Evolutionary conservation across 2,329 filamentous ascomycete species (phyloP).

Genomic region (Colletotrichum sp.): DNA sequence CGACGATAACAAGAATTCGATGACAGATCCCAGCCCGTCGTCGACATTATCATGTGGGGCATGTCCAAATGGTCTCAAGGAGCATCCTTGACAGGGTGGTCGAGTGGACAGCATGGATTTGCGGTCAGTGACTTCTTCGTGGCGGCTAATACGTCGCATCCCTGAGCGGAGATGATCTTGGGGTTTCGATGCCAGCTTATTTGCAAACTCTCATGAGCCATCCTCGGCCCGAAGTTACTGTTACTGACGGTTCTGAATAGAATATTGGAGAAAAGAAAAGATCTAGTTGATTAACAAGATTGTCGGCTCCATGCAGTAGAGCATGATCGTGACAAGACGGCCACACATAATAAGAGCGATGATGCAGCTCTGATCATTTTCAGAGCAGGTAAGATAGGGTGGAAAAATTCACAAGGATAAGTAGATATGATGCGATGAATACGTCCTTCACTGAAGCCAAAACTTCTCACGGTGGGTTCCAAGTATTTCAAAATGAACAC

Average conservation of each 20-base stretch:
- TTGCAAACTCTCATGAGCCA: background rate
- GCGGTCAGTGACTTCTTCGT: background rate
- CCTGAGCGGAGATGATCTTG: background rate
- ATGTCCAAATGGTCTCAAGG: background rate
- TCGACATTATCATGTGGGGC: background rate
- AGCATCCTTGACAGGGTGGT: background rate
- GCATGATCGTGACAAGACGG: no score
- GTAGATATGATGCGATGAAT: background rate
- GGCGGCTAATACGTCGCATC: no score
- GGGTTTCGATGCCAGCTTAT: background rate
- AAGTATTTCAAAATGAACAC: background rate
- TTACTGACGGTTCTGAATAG: no score
- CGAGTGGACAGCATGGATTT: background rate
- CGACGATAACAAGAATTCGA: background rate
- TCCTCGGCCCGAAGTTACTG: no score
- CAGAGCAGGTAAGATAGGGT: background rate
- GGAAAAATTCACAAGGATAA: no score
- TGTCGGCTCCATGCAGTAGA: no score
- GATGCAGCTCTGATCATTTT: background rate
- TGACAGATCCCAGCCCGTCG: background rate
- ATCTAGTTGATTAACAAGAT: no score
- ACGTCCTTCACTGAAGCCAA: accelerated
- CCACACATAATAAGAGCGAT: no score
- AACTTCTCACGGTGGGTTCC: background rate
- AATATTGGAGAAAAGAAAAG: no score